Evolutionary conservation across 164 flowering plant species (phyloP).

Genomic region (Tinospora cordifolia): DNA sequence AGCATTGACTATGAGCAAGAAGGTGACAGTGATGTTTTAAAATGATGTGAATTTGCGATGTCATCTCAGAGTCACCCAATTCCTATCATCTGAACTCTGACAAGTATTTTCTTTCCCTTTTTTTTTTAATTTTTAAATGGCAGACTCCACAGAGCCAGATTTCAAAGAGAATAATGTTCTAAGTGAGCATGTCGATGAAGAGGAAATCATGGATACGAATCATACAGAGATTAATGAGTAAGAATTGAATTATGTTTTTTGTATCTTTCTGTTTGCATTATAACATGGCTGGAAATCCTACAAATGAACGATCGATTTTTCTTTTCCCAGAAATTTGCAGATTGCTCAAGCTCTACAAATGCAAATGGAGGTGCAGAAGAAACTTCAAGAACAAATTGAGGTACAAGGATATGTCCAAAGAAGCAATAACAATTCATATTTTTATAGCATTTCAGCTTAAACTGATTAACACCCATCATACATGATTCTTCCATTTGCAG

Average conservation of each 20-base stretch:
- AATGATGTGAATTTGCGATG: not conserved
- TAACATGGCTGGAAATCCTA: not conserved
- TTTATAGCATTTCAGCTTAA: not conserved
- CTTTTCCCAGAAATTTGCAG: slow-evolving; percentile 44
- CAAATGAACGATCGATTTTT: not conserved
- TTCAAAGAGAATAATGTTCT: slow-evolving; percentile 28
- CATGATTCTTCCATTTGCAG: slow-evolving; percentile 26
- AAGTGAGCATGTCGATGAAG: slow-evolving; percentile 18
- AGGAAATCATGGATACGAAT: slow-evolving; percentile 26
- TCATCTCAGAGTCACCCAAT: slow-evolving; percentile 4
- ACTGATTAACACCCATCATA: not conserved
- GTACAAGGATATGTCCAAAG: slow-evolving; percentile 46
- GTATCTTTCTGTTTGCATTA: too few relatives aligned
- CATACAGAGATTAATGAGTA: slow-evolving; percentile 46
- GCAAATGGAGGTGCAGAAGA: too few relatives aligned
- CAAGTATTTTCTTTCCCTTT: too few relatives aligned
- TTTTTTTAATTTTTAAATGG: too few relatives aligned
- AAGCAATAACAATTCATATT: not conserved
- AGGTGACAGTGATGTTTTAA: slow-evolving; percentile 29
- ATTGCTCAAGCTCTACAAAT: too few relatives aligned
- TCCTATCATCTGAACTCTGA: slow-evolving; percentile 10
- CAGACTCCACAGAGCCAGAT: slow-evolving; percentile 29
- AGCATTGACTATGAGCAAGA: slow-evolving; percentile 39
- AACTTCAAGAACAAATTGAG: too few relatives aligned
- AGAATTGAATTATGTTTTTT: slow-evolving; percentile 15